Percentiles rank a stretch among this genome's conserved stretches.
These are phyloP conservation scores for Stylosanthes scabra DNA, from an alignment of 331 rosid genomes.

Conservation along the genomic window DNA sequence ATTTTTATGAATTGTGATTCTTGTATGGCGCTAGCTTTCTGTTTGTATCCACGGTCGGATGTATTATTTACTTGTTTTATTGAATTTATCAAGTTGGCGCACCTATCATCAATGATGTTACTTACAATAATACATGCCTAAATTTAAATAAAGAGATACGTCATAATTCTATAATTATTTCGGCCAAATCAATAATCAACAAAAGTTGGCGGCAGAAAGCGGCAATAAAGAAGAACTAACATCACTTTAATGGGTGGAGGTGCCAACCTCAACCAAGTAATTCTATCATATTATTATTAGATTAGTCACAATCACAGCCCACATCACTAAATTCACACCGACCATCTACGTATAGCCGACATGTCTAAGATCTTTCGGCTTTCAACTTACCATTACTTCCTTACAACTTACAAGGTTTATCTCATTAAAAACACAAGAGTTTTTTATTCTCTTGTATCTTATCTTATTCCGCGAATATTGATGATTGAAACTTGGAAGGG, in stretches of 20 bases:
- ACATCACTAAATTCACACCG: neutral
- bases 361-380: neutral
- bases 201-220: neutral
- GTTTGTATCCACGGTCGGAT: slow-evolving; percentile 20
- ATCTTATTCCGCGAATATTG: neutral
- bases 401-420: neutral
- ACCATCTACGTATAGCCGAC: slow-evolving; percentile 13
- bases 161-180: neutral
- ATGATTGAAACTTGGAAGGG: too few relatives aligned
- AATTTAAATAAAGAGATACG: too few relatives aligned
- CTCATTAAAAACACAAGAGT: neutral
- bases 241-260: neutral
- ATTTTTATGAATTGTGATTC: slow-evolving; percentile 8
- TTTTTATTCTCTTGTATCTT: neutral
- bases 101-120: neutral
- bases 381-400: slow-evolving; percentile 29
- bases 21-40: slow-evolving; percentile 4
- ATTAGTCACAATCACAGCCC: neutral
- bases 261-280: neutral
- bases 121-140: neutral
- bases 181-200: neutral
- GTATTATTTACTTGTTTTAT: slow-evolving; percentile 17
- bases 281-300: neutral
- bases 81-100: slow-evolving; percentile 24
- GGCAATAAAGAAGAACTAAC: neutral